Conservation (phyloP, 495 filamentous ascomycete genomes). For the Penicillium canescens region DNA sequence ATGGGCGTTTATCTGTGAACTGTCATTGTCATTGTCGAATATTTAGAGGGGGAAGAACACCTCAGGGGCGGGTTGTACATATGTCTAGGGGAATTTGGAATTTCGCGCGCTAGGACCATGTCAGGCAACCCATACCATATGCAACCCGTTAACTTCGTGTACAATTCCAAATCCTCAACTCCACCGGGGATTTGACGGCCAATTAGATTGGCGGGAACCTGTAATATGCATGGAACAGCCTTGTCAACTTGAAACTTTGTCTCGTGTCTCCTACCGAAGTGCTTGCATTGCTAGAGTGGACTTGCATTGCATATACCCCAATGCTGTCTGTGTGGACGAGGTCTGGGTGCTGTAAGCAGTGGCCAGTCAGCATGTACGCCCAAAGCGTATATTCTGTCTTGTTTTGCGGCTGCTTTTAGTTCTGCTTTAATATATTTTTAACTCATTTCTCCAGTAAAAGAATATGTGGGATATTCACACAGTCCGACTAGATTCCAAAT, state of each 20-base stretch:
- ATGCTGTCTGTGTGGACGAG: no score
- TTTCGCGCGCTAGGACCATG: conserved; percentile 1
- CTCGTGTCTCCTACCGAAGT: no score
- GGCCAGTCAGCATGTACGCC: no score
- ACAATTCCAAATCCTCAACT: conserved; percentile 6
- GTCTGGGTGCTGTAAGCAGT: no score
- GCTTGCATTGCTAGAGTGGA: not conserved
- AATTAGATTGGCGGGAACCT: not conserved
- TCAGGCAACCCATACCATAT: not conserved
- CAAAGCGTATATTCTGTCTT: no score
- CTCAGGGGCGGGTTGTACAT: conserved; percentile 4
- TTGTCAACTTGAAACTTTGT: not conserved
- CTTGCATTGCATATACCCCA: not conserved
- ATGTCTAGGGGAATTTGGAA: conserved; percentile 9
- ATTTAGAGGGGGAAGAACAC: not conserved
- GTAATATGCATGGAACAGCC: not conserved
- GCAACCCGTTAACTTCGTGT: not conserved
- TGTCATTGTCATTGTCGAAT: not conserved
- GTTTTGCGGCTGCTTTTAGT: no score
- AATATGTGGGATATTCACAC: no score
- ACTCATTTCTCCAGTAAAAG: no score
- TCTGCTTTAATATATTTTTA: no score
- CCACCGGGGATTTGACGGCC: not conserved
- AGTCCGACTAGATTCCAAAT: no score
- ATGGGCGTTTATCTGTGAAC: not conserved